phyloP scores from a whole-genome alignment of 768 basidiomycete species.

The Tylopilus vinaceipallidus region DNA sequence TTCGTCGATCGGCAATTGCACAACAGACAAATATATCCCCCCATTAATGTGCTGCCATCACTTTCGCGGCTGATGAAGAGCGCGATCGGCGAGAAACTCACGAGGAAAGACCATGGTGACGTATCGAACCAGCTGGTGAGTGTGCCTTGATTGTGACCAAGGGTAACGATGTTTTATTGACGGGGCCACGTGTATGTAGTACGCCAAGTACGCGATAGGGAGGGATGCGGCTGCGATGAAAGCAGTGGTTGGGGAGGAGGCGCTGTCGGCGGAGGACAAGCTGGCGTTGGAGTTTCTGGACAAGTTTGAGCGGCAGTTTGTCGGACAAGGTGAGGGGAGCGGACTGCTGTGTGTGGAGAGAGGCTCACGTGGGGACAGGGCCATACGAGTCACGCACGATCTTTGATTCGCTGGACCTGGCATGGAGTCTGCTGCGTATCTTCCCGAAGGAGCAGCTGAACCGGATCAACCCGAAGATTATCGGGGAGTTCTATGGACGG shows the following conservation, averaged over 20 bases:
- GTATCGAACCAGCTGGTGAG: slow-evolving; percentile 97
- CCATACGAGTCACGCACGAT: slow-evolving; percentile 94
- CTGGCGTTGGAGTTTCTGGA: slow-evolving; percentile 96
- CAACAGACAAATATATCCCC: slow-evolving; percentile 97
- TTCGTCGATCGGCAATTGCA: slow-evolving; percentile 96
- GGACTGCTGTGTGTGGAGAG: accelerated
- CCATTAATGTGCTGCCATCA: slow-evolving; percentile 98
- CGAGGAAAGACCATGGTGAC: slow-evolving; percentile 97
- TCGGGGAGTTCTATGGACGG: slow-evolving; percentile 88
- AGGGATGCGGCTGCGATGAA: slow-evolving; percentile 98
- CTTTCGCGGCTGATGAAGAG: slow-evolving; percentile 99
- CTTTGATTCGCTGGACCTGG: slow-evolving; percentile 96
- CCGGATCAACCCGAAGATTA: slow-evolving; percentile 96
- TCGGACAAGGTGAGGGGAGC: slow-evolving; percentile 75
- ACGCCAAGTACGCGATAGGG: slow-evolving; percentile 97
- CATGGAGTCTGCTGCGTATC: slow-evolving; percentile 94
- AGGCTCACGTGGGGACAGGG: slow-evolving; percentile 44
- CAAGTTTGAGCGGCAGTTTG: slow-evolving; percentile 97
- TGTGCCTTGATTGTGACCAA: slow-evolving; percentile 28
- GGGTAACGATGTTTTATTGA: slow-evolving; percentile 16
- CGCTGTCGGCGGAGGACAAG: slow-evolving; percentile 92
- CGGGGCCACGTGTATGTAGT: slow-evolving; percentile 51
- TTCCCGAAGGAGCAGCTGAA: slow-evolving; percentile 99
- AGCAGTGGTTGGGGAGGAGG: slow-evolving; percentile 98
- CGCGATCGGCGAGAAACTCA: slow-evolving; percentile 96